Conservation (phyloP, 192 early-diverging fungal species). For the Coemansia sp. region DNA sequence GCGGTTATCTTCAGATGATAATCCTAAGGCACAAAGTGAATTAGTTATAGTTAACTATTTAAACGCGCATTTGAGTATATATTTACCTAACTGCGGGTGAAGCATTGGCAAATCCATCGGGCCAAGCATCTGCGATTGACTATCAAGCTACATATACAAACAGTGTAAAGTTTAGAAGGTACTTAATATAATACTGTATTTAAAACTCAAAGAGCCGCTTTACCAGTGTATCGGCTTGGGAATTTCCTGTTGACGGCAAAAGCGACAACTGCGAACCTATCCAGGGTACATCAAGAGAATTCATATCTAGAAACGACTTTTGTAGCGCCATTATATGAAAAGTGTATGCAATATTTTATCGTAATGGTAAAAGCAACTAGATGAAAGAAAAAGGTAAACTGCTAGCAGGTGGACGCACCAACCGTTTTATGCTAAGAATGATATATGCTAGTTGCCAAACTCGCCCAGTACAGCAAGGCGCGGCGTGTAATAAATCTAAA, state of each 20-base stretch:
- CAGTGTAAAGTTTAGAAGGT: not conserved
- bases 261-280: conserved; percentile 17
- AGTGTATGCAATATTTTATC: not conserved
- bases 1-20: conserved; percentile 18
- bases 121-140: conserved; percentile 26
- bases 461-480: not conserved
- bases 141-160: conserved; percentile 24
- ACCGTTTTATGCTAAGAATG: not conserved
- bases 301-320: conserved; percentile 42
- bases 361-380: not conserved
- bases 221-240: conserved; percentile 45
- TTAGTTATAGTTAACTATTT: not conserved
- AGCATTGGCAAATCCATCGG: conserved; percentile 11
- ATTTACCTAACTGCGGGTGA: conserved; percentile 19
- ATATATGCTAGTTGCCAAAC: not conserved
- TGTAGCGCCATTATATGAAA: conserved; percentile 24
- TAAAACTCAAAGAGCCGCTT: not conserved
- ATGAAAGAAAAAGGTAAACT: not conserved
- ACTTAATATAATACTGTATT: not conserved
- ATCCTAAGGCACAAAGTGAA: not conserved
- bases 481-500: not conserved
- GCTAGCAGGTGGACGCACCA: not conserved
- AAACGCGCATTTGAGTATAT: not conserved
- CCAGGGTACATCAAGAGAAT: conserved; percentile 22
- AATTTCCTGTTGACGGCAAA: conserved; percentile 24